Percentiles rank a stretch among this genome's conserved stretches.
Conservation (phyloP, 2,329 filamentous ascomycete genomes). For the Waltergamsia citrina region DNA sequence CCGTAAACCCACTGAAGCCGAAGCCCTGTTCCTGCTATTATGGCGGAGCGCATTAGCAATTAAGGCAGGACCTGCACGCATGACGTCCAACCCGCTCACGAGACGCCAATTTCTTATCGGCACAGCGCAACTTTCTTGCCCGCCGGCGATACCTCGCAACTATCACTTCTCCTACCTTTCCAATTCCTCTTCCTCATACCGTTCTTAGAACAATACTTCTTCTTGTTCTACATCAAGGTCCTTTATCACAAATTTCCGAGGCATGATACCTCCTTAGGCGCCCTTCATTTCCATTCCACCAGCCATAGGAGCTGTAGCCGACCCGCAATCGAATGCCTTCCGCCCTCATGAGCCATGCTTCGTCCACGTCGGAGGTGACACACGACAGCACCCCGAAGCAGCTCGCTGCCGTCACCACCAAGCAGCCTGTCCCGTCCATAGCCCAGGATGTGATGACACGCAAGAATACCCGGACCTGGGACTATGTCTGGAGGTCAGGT, state of each 20-base stretch:
- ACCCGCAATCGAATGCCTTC: not conserved
- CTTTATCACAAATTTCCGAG: too few relatives aligned
- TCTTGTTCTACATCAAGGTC: too few relatives aligned
- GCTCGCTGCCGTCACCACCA: slow-evolving; percentile 12
- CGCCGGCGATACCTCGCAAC: not conserved
- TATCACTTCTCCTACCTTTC: not conserved
- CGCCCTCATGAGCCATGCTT: slow-evolving; percentile 42
- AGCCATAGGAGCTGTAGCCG: not conserved
- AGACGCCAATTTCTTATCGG: too few relatives aligned
- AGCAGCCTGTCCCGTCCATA: slow-evolving; percentile 9
- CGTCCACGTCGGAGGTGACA: slow-evolving; percentile 32
- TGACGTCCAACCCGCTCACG: slow-evolving; percentile 4
- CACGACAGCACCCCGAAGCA: slow-evolving; percentile 16
- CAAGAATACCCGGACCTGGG: slow-evolving; percentile 54
- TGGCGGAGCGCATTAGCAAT: not conserved
- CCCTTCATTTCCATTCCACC: not conserved
- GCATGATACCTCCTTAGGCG: not conserved
- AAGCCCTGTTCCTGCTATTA: too few relatives aligned
- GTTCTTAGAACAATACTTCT: too few relatives aligned
- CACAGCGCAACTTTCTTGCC: not conserved
- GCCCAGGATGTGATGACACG: slow-evolving; percentile 33
- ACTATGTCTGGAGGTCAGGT: slow-evolving; percentile 77
- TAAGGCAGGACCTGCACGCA: slow-evolving; percentile 1
- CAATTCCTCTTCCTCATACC: too few relatives aligned
- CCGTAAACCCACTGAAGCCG: too few relatives aligned